Conservation (phyloP, 2,329 filamentous ascomycete genomes). For the Hypoxylon sp. region DNA sequence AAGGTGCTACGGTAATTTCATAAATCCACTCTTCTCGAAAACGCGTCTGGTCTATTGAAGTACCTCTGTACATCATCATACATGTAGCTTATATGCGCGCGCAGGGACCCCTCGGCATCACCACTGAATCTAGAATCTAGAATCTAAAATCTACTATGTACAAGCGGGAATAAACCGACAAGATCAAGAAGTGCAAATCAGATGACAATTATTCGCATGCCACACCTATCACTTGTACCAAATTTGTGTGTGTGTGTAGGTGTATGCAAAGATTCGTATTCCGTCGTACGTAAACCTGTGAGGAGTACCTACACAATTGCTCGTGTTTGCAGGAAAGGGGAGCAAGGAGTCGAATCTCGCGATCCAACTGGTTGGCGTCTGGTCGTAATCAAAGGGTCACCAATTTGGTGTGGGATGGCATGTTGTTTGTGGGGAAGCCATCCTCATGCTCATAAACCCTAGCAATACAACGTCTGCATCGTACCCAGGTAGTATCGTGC, state of each 20-base stretch:
- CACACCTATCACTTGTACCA: too few species aligned
- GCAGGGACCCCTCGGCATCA: too few species aligned
- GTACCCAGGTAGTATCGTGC: conserved; percentile 4
- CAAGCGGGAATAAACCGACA: conserved; percentile 4
- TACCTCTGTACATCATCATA: conserved; percentile 13
- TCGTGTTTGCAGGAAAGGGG: conserved; percentile 26
- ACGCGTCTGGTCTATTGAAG: conserved; percentile 11
- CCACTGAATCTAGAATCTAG: too few species aligned
- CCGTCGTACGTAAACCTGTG: conserved; percentile 12
- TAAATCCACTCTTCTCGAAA: conserved; percentile 14
- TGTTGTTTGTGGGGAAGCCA: conserved; percentile 34
- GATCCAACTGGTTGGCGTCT: conserved; percentile 29
- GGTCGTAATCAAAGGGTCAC: conserved; percentile 27
- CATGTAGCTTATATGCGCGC: too few species aligned
- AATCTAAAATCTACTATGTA: not conserved
- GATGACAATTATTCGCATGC: too few species aligned
- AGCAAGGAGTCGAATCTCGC: conserved; percentile 9
- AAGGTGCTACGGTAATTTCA: conserved; percentile 16
- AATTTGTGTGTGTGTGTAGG: too few species aligned
- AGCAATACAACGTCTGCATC: conserved; percentile 5
- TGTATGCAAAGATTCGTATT: conserved; percentile 30
- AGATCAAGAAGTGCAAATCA: conserved; percentile 4
- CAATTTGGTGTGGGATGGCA: conserved; percentile 33
- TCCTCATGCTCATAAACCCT: conserved; percentile 20
- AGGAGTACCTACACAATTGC: conserved; percentile 13